Percentiles rank a stretch among this genome's conserved stretches.
Conservation (phyloP, 768 basidiomycete genomes). For the Cyathus striatus region DNA sequence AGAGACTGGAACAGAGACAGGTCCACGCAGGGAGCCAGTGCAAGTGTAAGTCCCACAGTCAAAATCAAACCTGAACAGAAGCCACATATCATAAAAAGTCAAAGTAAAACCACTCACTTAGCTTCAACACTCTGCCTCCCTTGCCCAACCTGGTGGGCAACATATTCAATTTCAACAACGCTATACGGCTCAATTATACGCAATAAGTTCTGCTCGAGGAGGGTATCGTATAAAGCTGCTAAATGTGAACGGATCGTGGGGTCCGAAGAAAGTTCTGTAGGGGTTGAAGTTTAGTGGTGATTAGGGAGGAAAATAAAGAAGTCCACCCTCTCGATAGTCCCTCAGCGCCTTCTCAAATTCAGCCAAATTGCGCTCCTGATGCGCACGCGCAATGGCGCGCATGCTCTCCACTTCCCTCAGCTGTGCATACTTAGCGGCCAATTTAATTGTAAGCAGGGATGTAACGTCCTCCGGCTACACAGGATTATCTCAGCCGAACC, state of each 20-base stretch:
- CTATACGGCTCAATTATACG: slow-evolving; percentile 96
- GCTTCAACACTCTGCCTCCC: slow-evolving; percentile 85
- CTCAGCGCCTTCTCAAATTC: slow-evolving; percentile 86
- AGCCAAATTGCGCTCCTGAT: slow-evolving; percentile 83
- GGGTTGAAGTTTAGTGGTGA: too few relatives aligned
- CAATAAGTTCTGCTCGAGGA: slow-evolving; percentile 92
- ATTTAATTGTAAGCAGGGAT: slow-evolving; percentile 79
- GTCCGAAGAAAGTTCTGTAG: slow-evolving; percentile 95
- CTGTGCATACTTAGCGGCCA: slow-evolving; percentile 84
- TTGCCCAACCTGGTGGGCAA: slow-evolving; percentile 85
- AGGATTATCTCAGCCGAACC: not conserved
- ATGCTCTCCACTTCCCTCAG: slow-evolving; percentile 90
- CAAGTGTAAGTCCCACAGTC: too few relatives aligned
- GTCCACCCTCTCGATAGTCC: slow-evolving; percentile 81
- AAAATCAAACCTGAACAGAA: too few relatives aligned
- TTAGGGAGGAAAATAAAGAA: too few relatives aligned
- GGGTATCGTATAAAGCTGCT: slow-evolving; percentile 89
- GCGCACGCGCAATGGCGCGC: slow-evolving; percentile 92
- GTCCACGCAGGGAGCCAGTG: too few relatives aligned
- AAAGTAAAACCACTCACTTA: slow-evolving; percentile 52
- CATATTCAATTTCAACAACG: slow-evolving; percentile 84
- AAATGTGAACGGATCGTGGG: slow-evolving; percentile 95
- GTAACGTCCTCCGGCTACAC: slow-evolving; percentile 91
- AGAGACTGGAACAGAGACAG: too few relatives aligned
- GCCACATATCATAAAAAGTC: not conserved